Percentiles rank a stretch among this genome's conserved stretches.
Conservation (phyloP, 805 yeast genomes). For the Huiozyma sinensis region DNA sequence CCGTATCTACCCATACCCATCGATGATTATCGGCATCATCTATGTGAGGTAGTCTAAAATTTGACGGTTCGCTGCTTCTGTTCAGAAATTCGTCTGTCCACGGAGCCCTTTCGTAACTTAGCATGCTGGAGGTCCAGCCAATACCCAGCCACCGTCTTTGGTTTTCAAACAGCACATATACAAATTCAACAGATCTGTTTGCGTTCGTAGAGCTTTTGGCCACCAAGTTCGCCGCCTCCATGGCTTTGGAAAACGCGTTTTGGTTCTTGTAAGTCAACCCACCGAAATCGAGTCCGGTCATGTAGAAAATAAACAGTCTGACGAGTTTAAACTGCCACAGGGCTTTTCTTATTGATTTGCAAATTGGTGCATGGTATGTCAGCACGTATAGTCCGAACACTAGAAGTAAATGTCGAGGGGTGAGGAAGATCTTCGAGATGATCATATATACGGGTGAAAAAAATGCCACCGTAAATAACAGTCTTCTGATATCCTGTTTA, state of each 20-base stretch:
- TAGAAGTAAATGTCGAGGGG: slow-evolving; percentile 58
- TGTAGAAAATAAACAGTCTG: slow-evolving; percentile 60
- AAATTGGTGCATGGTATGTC: slow-evolving; percentile 76
- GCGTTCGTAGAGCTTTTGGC: background rate
- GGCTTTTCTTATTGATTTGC: slow-evolving; percentile 64
- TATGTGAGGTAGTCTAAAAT: slow-evolving; percentile 71
- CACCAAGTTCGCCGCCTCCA: background rate
- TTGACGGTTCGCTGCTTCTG: slow-evolving; percentile 67
- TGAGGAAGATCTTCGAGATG: slow-evolving; percentile 50
- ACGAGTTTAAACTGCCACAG: slow-evolving; percentile 70
- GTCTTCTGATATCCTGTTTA: slow-evolving; percentile 65
- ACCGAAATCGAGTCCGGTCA: slow-evolving; percentile 73
- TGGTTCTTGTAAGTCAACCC: slow-evolving; percentile 1
- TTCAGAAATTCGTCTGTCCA: slow-evolving; percentile 96
- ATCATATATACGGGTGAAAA: slow-evolving; percentile 75
- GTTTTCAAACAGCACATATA: slow-evolving; percentile 86
- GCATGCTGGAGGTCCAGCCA: slow-evolving; percentile 91
- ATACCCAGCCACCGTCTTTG: slow-evolving; percentile 96
- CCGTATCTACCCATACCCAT: slow-evolving; percentile 93
- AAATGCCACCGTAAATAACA: slow-evolving; percentile 74
- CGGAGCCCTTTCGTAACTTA: slow-evolving; percentile 87
- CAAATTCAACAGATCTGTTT: slow-evolving; percentile 54
- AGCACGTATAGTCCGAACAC: slow-evolving; percentile 47
- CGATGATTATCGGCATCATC: slow-evolving; percentile 55
- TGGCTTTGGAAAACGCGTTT: slow-evolving; percentile 2